phyloP scores from a whole-genome alignment of 2,329 filamentous ascomycete genomes.

The Phoma sp. region DNA sequence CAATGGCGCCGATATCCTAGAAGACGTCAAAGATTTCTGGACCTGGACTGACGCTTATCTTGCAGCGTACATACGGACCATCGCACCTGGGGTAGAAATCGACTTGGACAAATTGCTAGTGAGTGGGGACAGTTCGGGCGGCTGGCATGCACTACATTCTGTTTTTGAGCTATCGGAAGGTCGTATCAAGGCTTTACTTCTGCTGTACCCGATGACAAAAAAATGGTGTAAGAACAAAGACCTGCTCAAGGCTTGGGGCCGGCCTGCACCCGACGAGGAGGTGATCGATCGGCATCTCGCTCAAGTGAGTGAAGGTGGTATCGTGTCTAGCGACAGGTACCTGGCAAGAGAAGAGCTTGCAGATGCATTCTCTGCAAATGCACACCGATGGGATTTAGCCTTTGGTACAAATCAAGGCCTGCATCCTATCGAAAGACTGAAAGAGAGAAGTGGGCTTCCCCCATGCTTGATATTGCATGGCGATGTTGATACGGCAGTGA shows the following conservation, averaged over 20 bases:
- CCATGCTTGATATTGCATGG: slow-evolving; percentile 18
- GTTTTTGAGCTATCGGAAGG: slow-evolving; percentile 3
- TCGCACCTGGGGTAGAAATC: slow-evolving; percentile 1
- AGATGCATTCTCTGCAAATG: slow-evolving; percentile 5
- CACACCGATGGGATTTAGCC: slow-evolving; percentile 3
- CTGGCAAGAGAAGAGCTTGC: slow-evolving; percentile 2
- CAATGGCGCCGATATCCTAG: slow-evolving; percentile 49
- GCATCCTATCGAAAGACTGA: slow-evolving; percentile 14
- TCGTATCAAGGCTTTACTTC: slow-evolving; percentile 1
- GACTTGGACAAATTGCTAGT: slow-evolving; percentile 27
- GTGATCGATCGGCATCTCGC: slow-evolving; percentile 7
- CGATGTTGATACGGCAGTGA: slow-evolving; percentile 1
- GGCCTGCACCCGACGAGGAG: not conserved
- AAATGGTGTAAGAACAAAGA: slow-evolving; percentile 16
- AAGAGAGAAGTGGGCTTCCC: slow-evolving; percentile 1
- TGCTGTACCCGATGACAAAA: slow-evolving; percentile 10
- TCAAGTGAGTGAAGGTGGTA: not conserved
- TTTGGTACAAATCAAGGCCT: slow-evolving; percentile 1
- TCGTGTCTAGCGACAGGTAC: slow-evolving; percentile 1
- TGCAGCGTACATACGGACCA: not conserved
- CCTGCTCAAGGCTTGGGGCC: slow-evolving; percentile 1
- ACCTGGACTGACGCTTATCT: slow-evolving; percentile 46
- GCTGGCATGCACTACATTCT: slow-evolving; percentile 31
- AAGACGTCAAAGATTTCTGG: slow-evolving; percentile 55
- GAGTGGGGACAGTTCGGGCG: slow-evolving; percentile 37